phyloP scores from a whole-genome alignment of 805 yeast genomes.

The Debaryomyces prosopidis region DNA sequence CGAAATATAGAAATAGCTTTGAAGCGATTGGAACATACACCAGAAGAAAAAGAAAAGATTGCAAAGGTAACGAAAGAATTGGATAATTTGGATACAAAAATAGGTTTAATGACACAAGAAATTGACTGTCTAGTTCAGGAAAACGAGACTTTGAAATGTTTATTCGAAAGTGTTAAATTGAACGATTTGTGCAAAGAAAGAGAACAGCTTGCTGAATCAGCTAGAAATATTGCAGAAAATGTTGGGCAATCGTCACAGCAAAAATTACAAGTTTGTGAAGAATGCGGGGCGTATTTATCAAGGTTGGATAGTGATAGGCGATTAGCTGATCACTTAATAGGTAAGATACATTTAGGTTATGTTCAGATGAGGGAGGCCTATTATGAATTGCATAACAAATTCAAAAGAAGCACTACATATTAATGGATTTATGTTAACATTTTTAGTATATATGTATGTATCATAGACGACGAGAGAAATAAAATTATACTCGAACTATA shows the following conservation, averaged over 20 bases:
- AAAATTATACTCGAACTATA: not conserved
- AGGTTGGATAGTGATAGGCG: conserved; percentile 85
- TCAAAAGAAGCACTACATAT: conserved; percentile 7
- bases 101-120: conserved; percentile 70
- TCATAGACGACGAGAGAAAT: not conserved
- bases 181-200: conserved; percentile 49
- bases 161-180: conserved; percentile 49
- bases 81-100: conserved; percentile 60
- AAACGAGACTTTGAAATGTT: conserved; percentile 51
- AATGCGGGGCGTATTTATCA: conserved; percentile 87
- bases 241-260: conserved; percentile 87
- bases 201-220: conserved; percentile 52
- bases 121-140: conserved; percentile 51
- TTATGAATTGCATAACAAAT: conserved; percentile 30
- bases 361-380: conserved; percentile 68
- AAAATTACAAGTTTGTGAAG: conserved; percentile 84
- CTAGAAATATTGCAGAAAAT: conserved; percentile 63
- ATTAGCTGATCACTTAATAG: conserved; percentile 74
- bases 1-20: conserved; percentile 62
- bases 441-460: conserved; percentile 1
- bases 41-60: conserved; percentile 67
- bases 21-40: conserved; percentile 66
- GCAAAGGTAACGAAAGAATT: conserved; percentile 55
- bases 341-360: conserved; percentile 83
- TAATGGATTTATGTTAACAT: not conserved